phyloP scores from a whole-genome alignment of 1,139 yeast species.

The Magnusiomyces fungicola region DNA sequence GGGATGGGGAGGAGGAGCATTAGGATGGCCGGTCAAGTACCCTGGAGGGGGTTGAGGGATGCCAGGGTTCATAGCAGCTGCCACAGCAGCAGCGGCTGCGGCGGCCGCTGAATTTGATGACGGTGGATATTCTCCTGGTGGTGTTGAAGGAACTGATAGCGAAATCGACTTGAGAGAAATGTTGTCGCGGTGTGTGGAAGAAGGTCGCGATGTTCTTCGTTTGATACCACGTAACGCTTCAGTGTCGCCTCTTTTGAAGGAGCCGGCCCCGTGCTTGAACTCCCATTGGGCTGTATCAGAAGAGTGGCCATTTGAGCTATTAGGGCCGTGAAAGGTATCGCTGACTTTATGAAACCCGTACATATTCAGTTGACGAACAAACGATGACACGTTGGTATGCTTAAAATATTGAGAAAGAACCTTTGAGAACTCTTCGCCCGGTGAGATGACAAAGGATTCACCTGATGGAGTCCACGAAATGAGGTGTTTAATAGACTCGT shows the following conservation, averaged over 20 bases:
- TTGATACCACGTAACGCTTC: slow-evolving; percentile 58
- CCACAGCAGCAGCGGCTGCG: slow-evolving; percentile 1
- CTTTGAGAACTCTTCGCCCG: slow-evolving; percentile 39
- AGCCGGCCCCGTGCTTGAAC: slow-evolving; percentile 76
- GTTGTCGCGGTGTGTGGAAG: slow-evolving; percentile 27
- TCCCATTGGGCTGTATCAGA: slow-evolving; percentile 53
- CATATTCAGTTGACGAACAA: slow-evolving; percentile 94
- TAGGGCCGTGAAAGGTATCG: slow-evolving; percentile 26
- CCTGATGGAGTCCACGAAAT: slow-evolving; percentile 74
- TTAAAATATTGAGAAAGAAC: slow-evolving; percentile 88
- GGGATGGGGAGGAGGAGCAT: slow-evolving; percentile 10
- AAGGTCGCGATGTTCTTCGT: slow-evolving; percentile 45
- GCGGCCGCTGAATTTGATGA: slow-evolving; percentile 5
- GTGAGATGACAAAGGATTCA: slow-evolving; percentile 39
- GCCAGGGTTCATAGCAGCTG: background rate
- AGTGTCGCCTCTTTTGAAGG: slow-evolving; percentile 69
- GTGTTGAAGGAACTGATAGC: slow-evolving; percentile 25
- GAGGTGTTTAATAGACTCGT: slow-evolving; percentile 41
- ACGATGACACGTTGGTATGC: slow-evolving; percentile 89
- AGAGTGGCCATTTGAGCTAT: slow-evolving; percentile 16
- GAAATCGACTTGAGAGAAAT: slow-evolving; percentile 27
- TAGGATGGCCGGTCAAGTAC: background rate
- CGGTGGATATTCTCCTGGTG: slow-evolving; percentile 18
- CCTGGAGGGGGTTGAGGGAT: background rate
- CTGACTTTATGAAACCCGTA: slow-evolving; percentile 87